Percentiles rank a stretch among this genome's conserved stretches.
Evolutionary conservation across 768 basidiomycete species (phyloP).

Genomic region (Russula olivacea): DNA sequence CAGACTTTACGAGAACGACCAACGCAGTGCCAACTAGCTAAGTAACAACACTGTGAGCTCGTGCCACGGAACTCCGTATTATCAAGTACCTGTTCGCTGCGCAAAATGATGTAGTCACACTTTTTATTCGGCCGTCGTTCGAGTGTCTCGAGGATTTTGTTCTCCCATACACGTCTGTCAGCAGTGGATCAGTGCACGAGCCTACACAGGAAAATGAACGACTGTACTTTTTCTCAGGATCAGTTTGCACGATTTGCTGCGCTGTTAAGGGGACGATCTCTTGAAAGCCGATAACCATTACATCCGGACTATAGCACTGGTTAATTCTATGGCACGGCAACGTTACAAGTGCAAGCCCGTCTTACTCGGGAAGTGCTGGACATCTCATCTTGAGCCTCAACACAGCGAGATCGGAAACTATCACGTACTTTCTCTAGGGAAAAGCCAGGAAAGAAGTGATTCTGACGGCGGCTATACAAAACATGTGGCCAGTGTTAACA

Average conservation of each 20-base stretch:
- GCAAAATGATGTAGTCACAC: constrained; percentile 72
- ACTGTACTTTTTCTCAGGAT: constrained; percentile 82
- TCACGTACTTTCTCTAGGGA: constrained; percentile 68
- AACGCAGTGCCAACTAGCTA: constrained; percentile 94
- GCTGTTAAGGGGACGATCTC: constrained; percentile 98
- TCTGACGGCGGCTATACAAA: constrained; percentile 66
- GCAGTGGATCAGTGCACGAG: neutral
- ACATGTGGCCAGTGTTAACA: neutral
- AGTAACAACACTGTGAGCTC: constrained; percentile 7
- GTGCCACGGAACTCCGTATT: neutral
- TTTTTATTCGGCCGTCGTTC: constrained; percentile 62
- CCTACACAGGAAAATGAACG: neutral
- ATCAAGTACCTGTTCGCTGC: constrained; percentile 78
- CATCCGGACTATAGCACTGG: constrained; percentile 57
- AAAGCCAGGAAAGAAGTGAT: constrained; percentile 84
- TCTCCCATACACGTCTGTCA: constrained; percentile 79
- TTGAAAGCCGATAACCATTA: constrained; percentile 89
- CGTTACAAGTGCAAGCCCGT: constrained; percentile 17
- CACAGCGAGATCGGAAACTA: neutral
- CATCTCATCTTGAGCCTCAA: neutral
- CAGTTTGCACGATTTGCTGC: constrained; percentile 92
- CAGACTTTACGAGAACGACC: constrained; percentile 74
- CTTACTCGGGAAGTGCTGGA: constrained; percentile 44
- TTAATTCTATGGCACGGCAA: neutral
- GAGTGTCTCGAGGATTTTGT: constrained; percentile 70